These are phyloP conservation scores for Nitzschia sp. DNA, from an alignment of 108 stramenopile species.

Conservation along the genomic window DNA sequence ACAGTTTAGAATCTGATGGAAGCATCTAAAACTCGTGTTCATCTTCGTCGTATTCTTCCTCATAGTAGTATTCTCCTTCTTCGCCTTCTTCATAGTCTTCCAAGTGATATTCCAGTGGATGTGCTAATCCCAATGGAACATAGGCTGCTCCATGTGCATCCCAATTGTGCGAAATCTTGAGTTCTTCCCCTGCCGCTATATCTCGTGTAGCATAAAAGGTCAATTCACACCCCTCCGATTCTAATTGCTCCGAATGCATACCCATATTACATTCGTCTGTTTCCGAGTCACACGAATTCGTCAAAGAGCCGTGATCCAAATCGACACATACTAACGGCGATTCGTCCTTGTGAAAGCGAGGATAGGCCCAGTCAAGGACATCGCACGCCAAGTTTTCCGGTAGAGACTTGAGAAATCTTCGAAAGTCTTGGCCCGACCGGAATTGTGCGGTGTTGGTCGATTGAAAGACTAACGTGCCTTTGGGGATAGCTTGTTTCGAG, in stretches of 20 bases:
- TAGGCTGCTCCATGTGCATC: neutral
- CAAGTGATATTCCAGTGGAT: neutral
- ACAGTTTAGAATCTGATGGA: too few species aligned
- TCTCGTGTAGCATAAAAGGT: slow-evolving; percentile 17
- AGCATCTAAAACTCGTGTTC: neutral
- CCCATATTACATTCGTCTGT: slow-evolving; percentile 4
- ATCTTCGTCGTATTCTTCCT: neutral
- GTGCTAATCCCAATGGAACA: neutral
- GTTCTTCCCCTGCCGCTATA: slow-evolving; percentile 15
- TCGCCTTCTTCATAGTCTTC: neutral
- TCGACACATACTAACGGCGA: slow-evolving; percentile 22
- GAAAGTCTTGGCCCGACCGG: slow-evolving; percentile 1
- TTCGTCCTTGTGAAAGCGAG: neutral
- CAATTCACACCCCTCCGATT: slow-evolving; percentile 8
- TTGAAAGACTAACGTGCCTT: slow-evolving; percentile 10
- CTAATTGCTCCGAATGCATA: neutral
- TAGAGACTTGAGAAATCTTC: slow-evolving; percentile 9
- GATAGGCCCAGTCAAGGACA: slow-evolving; percentile 28
- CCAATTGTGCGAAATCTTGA: slow-evolving; percentile 9
- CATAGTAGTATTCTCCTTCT: neutral
- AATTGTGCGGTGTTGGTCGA: slow-evolving; percentile 16
- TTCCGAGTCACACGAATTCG: slow-evolving; percentile 2
- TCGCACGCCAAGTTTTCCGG: slow-evolving; percentile 23
- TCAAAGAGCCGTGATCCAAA: slow-evolving; percentile 20
- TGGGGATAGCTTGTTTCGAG: slow-evolving; percentile 6